These are phyloP conservation scores for Scheffersomyces illinoinensis DNA, from an alignment of 1,139 yeast species.

Conservation along the genomic window DNA sequence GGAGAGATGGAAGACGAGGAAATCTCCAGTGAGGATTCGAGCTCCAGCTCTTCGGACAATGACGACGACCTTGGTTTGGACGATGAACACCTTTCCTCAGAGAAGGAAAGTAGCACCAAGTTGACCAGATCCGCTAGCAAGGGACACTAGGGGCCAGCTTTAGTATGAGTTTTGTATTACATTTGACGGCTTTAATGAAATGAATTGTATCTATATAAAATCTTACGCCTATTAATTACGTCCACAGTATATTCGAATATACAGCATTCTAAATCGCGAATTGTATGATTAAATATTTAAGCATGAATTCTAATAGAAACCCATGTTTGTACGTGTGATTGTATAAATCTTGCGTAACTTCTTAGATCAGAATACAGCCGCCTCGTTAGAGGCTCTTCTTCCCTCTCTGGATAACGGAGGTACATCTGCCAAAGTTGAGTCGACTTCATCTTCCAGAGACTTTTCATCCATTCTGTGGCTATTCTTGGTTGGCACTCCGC, in stretches of 20 bases:
- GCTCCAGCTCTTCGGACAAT: constrained; percentile 33
- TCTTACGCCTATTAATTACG: background rate
- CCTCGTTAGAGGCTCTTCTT: constrained; percentile 30
- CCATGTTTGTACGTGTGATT: too few relatives aligned
- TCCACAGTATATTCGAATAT: background rate
- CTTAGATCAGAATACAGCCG: background rate
- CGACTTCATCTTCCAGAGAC: constrained; percentile 24
- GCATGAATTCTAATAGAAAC: background rate
- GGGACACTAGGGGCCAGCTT: constrained; percentile 14
- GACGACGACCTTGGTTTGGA: constrained; percentile 30
- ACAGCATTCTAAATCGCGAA: background rate
- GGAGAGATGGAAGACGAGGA: constrained; percentile 20
- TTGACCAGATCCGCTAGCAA: constrained; percentile 47
- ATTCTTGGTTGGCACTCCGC: constrained; percentile 47
- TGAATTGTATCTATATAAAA: background rate
- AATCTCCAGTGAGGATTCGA: constrained; percentile 28
- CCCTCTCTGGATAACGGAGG: constrained; percentile 89
- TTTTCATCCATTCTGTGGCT: background rate
- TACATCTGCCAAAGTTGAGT: constrained; percentile 50
- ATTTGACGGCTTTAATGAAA: background rate
- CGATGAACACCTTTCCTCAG: constrained; percentile 18
- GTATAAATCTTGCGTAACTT: background rate
- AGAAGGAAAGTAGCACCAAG: constrained; percentile 19
- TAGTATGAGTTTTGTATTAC: background rate
- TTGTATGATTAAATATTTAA: background rate